Evolutionary conservation across 73 alveolate species (phyloP).

Genomic region (Symbiodinium natans): DNA sequence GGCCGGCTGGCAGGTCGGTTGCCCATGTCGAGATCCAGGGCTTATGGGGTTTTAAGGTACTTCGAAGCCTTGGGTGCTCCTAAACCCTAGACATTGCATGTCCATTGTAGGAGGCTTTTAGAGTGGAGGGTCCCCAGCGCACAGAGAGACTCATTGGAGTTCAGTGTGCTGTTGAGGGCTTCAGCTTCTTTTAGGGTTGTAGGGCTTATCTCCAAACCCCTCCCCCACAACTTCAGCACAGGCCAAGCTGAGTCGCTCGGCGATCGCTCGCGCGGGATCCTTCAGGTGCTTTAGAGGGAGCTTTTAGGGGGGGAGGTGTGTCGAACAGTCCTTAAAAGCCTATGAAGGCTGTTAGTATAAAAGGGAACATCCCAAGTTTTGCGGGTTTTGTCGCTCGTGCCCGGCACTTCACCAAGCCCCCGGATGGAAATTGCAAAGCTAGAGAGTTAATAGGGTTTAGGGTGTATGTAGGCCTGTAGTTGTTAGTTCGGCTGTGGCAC

Average conservation of each 20-base stretch:
- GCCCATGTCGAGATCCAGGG: no score
- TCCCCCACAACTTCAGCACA: not conserved
- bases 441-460: no score
- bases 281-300: constrained; percentile 14
- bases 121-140: no score
- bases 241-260: constrained; percentile 38
- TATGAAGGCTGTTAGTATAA: not conserved
- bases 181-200: not conserved
- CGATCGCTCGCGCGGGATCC: constrained; percentile 56
- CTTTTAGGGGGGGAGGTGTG: no score
- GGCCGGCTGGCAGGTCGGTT: no score
- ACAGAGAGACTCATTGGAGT: not conserved
- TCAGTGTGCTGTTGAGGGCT: not conserved
- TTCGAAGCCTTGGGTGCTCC: constrained; percentile 2
- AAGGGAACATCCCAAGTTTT: not conserved
- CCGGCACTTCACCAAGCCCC: not conserved
- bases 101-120: no score
- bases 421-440: not conserved
- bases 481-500: no score
- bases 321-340: no score
- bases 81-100: not conserved
- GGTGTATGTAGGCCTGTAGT: no score
- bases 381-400: not conserved
- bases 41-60: no score
- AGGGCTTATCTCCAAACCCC: not conserved